Evolutionary conservation across 495 filamentous ascomycete species (phyloP).

Genomic region (Thozetella sp.): DNA sequence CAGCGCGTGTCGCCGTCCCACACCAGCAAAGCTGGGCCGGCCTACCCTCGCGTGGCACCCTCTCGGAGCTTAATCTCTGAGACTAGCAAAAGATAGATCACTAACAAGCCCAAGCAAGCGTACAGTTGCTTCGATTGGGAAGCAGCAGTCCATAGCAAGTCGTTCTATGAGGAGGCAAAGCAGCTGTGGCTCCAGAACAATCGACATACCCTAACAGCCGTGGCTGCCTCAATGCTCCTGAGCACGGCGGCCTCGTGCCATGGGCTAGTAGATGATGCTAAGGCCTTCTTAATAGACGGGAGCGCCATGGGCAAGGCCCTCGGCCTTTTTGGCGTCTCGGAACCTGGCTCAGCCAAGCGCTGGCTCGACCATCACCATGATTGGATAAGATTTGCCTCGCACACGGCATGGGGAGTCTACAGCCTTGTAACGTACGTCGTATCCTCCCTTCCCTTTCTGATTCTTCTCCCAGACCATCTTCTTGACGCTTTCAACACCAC

Average conservation of each 20-base stretch:
- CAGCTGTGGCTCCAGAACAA: neutral
- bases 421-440: conserved; percentile 5
- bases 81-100: too few relatives aligned
- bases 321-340: conserved; percentile 3
- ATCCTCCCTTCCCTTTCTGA: neutral
- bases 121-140: neutral
- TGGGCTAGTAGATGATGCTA: neutral
- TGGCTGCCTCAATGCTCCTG: conserved; percentile 5
- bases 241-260: conserved; percentile 4
- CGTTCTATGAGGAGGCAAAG: conserved; percentile 6
- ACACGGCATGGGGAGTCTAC: conserved; percentile 10
- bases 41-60: too few relatives aligned
- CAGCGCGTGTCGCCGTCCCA: too few relatives aligned
- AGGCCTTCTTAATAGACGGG: neutral
- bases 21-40: too few relatives aligned
- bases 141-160: neutral
- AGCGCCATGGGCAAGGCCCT: neutral
- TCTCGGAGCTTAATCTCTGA: too few relatives aligned
- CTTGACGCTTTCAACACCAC: too few relatives aligned
- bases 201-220: neutral
- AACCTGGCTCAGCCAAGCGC: neutral
- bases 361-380: conserved; percentile 2
- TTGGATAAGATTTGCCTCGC: neutral
- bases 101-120: conserved; percentile 5
- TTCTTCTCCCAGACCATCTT: neutral